A percentile compares a stretch with the other conserved stretches of the same genome.
Evolutionary conservation across 73 alveolate species (phyloP).

Genomic region (Stentor roeselii): DNA sequence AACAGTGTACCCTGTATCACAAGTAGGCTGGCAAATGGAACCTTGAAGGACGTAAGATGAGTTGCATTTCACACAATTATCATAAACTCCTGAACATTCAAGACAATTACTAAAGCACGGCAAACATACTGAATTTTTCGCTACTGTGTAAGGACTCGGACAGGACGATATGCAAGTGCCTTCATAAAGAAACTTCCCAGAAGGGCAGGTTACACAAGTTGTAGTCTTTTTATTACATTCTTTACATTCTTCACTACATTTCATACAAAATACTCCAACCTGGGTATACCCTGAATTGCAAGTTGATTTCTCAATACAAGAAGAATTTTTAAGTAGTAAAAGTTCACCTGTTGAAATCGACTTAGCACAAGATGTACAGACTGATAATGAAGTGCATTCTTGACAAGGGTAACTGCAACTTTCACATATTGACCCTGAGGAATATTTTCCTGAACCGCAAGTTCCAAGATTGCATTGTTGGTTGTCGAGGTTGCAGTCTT

Average conservation of each 20-base stretch:
- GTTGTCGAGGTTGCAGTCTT: neutral
- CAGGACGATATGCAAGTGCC: neutral
- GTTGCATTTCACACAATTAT: neutral
- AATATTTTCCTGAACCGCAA: conserved; percentile 21
- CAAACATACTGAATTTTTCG: neutral
- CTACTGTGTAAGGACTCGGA: neutral
- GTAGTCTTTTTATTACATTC: neutral
- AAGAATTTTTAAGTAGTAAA: neutral
- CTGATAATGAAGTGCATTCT: neutral
- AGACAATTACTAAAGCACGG: neutral
- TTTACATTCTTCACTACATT: neutral
- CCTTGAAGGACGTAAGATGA: neutral
- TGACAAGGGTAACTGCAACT: conserved; percentile 11
- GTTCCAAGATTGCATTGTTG: neutral
- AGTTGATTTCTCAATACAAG: neutral
- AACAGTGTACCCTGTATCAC: neutral
- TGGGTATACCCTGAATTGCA: neutral
- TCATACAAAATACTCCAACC: neutral
- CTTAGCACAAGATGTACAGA: neutral
- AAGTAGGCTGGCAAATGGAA: neutral
- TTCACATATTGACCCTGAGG: neutral
- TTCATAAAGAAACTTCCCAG: neutral
- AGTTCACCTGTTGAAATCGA: neutral
- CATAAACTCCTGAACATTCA: neutral
- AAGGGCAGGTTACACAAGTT: neutral